A percentile compares a stretch with the other conserved stretches of the same genome.
phyloP scores from a whole-genome alignment of 2,329 filamentous ascomycete genomes.

The Botrytis squamosa region DNA sequence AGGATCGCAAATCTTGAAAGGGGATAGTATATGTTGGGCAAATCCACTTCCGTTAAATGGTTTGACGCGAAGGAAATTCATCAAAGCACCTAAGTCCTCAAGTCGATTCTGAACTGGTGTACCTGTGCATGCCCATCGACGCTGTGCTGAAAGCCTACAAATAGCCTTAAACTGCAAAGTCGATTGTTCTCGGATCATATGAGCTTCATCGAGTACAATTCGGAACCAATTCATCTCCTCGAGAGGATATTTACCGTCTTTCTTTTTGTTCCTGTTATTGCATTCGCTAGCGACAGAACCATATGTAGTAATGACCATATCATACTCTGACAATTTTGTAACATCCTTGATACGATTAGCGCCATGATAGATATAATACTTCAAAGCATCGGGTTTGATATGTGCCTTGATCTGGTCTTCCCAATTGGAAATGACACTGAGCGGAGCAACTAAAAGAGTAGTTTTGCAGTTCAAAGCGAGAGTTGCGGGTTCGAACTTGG shows the following conservation, averaged over 20 bases:
- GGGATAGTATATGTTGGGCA: constrained; percentile 73
- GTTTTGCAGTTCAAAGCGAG: constrained; percentile 69
- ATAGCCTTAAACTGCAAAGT: constrained; percentile 84
- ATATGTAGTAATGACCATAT: constrained; percentile 91
- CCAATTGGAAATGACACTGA: constrained; percentile 94
- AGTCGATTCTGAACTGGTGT: constrained; percentile 93
- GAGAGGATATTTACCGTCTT: constrained; percentile 62
- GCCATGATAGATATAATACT: constrained; percentile 85
- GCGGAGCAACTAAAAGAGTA: constrained; percentile 82
- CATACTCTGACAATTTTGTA: constrained; percentile 66
- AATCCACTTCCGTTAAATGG: constrained; percentile 84
- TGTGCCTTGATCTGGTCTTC: constrained; percentile 87
- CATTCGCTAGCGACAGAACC: constrained; percentile 82
- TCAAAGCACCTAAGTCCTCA: constrained; percentile 82
- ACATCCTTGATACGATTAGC: constrained; percentile 69
- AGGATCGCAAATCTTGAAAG: constrained; percentile 84
- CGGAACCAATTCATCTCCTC: constrained; percentile 87
- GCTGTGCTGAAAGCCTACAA: constrained; percentile 72
- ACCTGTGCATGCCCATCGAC: constrained; percentile 95
- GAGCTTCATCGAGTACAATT: constrained; percentile 90
- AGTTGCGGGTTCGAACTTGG: constrained; percentile 39
- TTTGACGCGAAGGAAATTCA: constrained; percentile 79
- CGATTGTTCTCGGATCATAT: constrained; percentile 84
- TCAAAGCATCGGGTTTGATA: constrained; percentile 61
- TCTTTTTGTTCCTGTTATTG: constrained; percentile 59